phyloP scores from a whole-genome alignment of 345 rosid species.

The Cardamine chenopodiifolia region DNA sequence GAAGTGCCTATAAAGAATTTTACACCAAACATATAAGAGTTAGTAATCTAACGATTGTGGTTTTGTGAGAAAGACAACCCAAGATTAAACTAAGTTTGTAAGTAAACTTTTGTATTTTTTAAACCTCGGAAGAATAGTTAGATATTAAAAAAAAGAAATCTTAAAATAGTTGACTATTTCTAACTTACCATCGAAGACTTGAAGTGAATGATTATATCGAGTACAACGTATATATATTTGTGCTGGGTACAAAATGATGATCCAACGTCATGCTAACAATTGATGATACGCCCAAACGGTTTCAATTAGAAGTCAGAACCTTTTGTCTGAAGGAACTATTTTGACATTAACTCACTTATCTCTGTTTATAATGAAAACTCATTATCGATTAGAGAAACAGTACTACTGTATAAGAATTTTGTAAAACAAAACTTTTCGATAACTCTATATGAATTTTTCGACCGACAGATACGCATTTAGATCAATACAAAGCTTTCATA shows the following conservation, averaged over 20 bases:
- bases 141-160: not conserved
- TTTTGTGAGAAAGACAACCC: not conserved
- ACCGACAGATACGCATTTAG: not conserved
- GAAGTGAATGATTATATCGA: conserved; percentile 9
- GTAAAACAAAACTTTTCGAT: not conserved
- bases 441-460: not conserved
- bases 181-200: not conserved
- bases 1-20: not conserved
- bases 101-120: not conserved
- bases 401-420: not conserved
- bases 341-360: not conserved
- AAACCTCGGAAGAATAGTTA: not conserved
- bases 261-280: conserved; percentile 23
- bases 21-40: not conserved
- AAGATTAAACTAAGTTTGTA: not conserved
- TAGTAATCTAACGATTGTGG: not conserved
- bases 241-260: conserved; percentile 25
- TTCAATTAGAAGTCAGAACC: conserved; percentile 3
- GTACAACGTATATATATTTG: not conserved
- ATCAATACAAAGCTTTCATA: not conserved
- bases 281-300: conserved; percentile 19
- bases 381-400: not conserved
- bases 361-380: not conserved
- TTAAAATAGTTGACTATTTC: not conserved
- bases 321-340: conserved; percentile 14